A percentile compares a stretch with the other conserved stretches of the same genome.
phyloP scores from a whole-genome alignment of 78 protist species.

The Guillardia theta region DNA sequence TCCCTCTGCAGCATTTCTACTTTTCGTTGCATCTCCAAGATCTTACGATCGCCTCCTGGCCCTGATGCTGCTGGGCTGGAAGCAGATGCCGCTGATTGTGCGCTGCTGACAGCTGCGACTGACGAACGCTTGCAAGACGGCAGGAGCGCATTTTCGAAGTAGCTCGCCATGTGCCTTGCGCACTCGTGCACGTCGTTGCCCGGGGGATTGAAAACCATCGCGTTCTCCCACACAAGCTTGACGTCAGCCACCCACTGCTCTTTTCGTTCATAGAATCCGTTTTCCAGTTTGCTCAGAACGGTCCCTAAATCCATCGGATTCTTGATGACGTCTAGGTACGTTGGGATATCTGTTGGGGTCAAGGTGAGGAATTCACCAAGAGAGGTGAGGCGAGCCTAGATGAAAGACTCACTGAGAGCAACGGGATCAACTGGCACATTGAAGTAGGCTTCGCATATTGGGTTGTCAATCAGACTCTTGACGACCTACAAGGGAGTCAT shows the following conservation, averaged over 20 bases:
- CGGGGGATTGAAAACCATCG: background rate
- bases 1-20: background rate
- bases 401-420: background rate
- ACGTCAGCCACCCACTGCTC: background rate
- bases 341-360: background rate
- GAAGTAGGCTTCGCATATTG: constrained; percentile 9
- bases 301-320: background rate
- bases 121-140: too few relatives aligned
- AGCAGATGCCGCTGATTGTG: too few relatives aligned
- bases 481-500: too few relatives aligned
- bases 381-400: background rate
- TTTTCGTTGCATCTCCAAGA: background rate
- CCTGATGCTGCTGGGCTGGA: too few relatives aligned
- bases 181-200: constrained; percentile 19
- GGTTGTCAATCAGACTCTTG: too few relatives aligned
- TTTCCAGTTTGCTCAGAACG: too few relatives aligned
- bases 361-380: background rate
- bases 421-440: background rate
- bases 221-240: background rate
- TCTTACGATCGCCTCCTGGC: too few relatives aligned
- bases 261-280: too few relatives aligned
- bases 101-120: too few relatives aligned
- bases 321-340: background rate
- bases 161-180: background rate
- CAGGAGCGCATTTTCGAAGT: too few relatives aligned